Evolutionary conservation across 768 basidiomycete genomes (phyloP).

Genomic region (Fomitopsis serialis): DNA sequence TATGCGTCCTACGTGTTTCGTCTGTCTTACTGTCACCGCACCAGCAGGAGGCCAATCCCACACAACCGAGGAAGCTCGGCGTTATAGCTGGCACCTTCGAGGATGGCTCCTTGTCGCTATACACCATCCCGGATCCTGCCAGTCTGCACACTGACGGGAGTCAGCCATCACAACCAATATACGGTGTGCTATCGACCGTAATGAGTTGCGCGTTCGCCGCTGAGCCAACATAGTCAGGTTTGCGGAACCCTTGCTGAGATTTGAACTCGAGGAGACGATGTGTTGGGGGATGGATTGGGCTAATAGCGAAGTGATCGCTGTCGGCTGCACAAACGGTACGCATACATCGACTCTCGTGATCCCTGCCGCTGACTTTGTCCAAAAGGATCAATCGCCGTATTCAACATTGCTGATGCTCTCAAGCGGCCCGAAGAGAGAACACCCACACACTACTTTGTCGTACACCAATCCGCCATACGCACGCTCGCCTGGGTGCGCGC

Average conservation of each 20-base stretch:
- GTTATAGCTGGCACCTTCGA: constrained; percentile 80
- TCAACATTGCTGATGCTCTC: constrained; percentile 24
- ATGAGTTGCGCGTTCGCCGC: neutral
- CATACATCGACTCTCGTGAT: neutral
- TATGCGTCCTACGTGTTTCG: neutral
- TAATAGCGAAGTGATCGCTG: constrained; percentile 75
- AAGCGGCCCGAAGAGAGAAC: neutral
- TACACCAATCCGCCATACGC: constrained; percentile 79
- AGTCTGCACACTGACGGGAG: neutral
- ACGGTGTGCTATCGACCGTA: constrained; percentile 33
- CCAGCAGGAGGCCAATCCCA: neutral
- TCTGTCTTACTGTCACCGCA: neutral
- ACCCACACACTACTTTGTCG: constrained; percentile 55
- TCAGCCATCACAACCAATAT: constrained; percentile 31
- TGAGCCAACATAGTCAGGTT: neutral
- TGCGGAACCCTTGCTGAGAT: constrained; percentile 58
- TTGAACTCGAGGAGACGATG: constrained; percentile 72
- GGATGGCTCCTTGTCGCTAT: constrained; percentile 81
- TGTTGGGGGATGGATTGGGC: constrained; percentile 88
- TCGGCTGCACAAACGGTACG: constrained; percentile 80
- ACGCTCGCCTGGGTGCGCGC: constrained; percentile 69
- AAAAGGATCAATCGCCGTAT: constrained; percentile 29
- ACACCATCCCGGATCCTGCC: constrained; percentile 74
- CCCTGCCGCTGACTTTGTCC: neutral
- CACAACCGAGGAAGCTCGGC: constrained; percentile 57